Evolutionary conservation across 2,329 filamentous ascomycete species (phyloP).

Genomic region (Cordyceps farinosa): DNA sequence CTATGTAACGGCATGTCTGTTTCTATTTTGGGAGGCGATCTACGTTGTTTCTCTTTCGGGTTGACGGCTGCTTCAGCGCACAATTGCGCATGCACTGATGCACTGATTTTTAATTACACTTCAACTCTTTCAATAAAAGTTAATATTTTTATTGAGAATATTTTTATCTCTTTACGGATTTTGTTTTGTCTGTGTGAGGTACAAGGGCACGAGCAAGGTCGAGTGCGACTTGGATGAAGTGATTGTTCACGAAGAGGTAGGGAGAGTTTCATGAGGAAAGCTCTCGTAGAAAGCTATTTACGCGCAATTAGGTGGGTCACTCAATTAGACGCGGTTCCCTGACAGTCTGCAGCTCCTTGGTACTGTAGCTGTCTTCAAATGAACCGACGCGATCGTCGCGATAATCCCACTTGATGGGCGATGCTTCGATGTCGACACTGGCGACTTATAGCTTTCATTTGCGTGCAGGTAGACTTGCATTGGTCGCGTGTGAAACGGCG

Average conservation of each 20-base stretch:
- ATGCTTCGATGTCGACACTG: background rate
- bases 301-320: no score
- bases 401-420: constrained; percentile 8
- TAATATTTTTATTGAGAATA: background rate
- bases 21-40: background rate
- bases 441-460: background rate
- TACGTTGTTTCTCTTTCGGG: background rate
- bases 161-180: background rate
- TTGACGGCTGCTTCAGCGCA: background rate
- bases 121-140: background rate
- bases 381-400: background rate
- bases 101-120: background rate
- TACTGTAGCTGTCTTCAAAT: constrained; percentile 3
- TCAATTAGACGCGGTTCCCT: no score
- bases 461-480: background rate
- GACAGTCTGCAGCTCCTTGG: background rate
- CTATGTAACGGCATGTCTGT: background rate
- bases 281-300: background rate
- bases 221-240: constrained; percentile 12
- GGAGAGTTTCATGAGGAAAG: constrained; percentile 2
- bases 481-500: background rate
- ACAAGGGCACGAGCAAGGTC: constrained; percentile 7
- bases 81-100: background rate
- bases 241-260: constrained; percentile 12
- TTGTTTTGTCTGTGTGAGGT: background rate